A percentile compares a stretch with the other conserved stretches of the same genome.
These are phyloP conservation scores for Fragaria iinumae DNA, from an alignment of 306 rosid genomes.

Conservation along the genomic window DNA sequence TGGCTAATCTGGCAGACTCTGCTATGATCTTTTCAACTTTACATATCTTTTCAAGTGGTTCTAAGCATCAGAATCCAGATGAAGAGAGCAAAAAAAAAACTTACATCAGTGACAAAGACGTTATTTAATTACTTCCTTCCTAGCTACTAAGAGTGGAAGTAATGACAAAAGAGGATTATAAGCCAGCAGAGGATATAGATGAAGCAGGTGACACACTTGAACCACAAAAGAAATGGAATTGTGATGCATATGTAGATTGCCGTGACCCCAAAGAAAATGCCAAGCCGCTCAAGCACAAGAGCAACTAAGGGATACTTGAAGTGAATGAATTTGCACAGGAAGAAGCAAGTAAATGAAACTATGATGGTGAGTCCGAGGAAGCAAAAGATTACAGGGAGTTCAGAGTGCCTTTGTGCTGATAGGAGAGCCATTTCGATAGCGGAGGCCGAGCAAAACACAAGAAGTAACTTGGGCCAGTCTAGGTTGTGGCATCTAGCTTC, in stretches of 20 bases:
- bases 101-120: too few species aligned
- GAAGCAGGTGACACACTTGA: not conserved
- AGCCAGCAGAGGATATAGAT: not conserved
- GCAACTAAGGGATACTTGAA: not conserved
- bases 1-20: too few species aligned
- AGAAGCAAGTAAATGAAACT: not conserved
- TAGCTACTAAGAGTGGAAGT: not conserved
- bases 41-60: too few species aligned
- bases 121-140: too few species aligned
- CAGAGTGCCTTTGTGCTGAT: not conserved
- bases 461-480: not conserved
- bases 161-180: not conserved
- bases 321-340: not conserved
- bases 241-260: not conserved
- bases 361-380: not conserved
- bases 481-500: not conserved
- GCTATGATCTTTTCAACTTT: too few species aligned
- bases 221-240: not conserved
- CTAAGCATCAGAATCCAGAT: too few species aligned
- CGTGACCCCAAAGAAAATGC: slow-evolving; percentile 9
- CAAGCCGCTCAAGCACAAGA: not conserved
- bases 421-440: not conserved
- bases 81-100: too few species aligned
- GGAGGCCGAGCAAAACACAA: slow-evolving; percentile 7
- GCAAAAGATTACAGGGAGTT: not conserved